phyloP scores from a whole-genome alignment of 1,139 yeast species.

The Taphrina populina region DNA sequence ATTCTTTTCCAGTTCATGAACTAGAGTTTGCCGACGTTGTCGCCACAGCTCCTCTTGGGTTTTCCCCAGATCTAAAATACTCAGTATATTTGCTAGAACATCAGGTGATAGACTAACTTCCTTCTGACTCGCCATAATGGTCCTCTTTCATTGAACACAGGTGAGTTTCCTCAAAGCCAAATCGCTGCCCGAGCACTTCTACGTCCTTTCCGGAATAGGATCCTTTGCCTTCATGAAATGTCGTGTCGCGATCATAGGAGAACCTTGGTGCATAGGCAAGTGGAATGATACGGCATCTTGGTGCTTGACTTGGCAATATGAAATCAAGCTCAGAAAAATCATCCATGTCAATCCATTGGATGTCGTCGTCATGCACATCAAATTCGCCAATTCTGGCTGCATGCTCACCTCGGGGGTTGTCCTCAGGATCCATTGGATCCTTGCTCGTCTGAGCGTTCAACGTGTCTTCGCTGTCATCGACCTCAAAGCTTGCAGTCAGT shows the following conservation, averaged over 20 bases:
- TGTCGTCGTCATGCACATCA: constrained; percentile 52
- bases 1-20: constrained; percentile 4
- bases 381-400: constrained; percentile 40
- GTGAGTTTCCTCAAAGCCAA: constrained; percentile 69
- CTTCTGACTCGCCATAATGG: constrained; percentile 35
- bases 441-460: constrained; percentile 4
- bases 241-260: constrained; percentile 68
- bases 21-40: background rate
- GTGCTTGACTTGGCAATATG: constrained; percentile 44
- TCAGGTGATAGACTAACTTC: background rate
- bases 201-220: constrained; percentile 36
- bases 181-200: constrained; percentile 54
- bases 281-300: constrained; percentile 52
- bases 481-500: constrained; percentile 53
- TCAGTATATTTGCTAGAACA: background rate
- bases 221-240: constrained; percentile 43
- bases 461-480: constrained; percentile 1
- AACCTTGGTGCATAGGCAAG: constrained; percentile 73
- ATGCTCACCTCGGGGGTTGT: constrained; percentile 18
- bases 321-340: constrained; percentile 74
- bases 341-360: constrained; percentile 73
- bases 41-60: constrained; percentile 11
- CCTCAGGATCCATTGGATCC: constrained; percentile 28
- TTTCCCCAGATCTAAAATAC: constrained; percentile 2
- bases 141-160: constrained; percentile 55